Percentiles rank a stretch among this genome's conserved stretches.
These are phyloP conservation scores for Globisporangium polare DNA, from an alignment of 352 stramenopile species.

Conservation along the genomic window DNA sequence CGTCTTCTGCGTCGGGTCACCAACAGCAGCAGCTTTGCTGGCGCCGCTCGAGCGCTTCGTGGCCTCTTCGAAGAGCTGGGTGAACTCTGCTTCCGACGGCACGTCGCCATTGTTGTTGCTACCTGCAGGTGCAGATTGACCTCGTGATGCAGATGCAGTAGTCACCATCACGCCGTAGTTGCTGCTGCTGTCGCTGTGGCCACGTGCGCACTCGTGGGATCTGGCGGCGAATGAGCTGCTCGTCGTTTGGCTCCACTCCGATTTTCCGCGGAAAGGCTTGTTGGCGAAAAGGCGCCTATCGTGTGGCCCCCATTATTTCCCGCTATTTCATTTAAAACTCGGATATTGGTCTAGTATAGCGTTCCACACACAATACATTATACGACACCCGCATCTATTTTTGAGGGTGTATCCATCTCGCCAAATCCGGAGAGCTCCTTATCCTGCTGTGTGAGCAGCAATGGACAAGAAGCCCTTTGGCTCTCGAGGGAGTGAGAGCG, in stretches of 20 bases:
- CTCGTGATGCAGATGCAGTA: background rate
- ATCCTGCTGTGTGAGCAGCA: background rate
- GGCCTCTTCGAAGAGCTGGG: slow-evolving; percentile 41
- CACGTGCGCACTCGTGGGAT: background rate
- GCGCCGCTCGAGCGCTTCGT: slow-evolving; percentile 23
- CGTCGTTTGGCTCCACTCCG: background rate
- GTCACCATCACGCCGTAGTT: background rate
- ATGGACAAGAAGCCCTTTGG: background rate
- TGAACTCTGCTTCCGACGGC: slow-evolving; percentile 40
- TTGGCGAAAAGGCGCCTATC: slow-evolving; percentile 3
- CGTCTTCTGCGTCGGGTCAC: slow-evolving; percentile 10
- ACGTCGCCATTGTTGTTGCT: slow-evolving; percentile 2
- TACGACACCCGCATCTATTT: background rate
- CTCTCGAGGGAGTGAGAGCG: background rate
- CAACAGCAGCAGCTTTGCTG: slow-evolving; percentile 1
- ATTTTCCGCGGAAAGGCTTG: background rate
- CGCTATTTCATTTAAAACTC: background rate
- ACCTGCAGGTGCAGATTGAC: background rate
- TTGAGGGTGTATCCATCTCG: background rate
- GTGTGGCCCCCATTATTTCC: background rate
- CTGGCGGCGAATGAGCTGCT: background rate
- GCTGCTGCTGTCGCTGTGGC: background rate
- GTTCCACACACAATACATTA: background rate
- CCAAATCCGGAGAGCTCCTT: background rate
- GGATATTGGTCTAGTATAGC: background rate